Conservation (phyloP, 1,284 basidiomycete species). For the Irpex sp. region DNA sequence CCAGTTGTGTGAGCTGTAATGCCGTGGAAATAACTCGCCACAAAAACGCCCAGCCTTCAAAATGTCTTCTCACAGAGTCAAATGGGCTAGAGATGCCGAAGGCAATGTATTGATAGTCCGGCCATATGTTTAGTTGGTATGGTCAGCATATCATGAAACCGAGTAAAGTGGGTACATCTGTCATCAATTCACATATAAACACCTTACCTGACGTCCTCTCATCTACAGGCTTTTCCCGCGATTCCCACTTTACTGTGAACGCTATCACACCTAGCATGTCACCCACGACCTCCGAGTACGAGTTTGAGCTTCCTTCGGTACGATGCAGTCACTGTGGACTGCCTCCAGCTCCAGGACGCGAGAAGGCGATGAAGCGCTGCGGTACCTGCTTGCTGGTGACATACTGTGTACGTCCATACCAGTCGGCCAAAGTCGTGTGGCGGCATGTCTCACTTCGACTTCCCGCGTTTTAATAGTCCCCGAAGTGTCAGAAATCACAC, state of each 20-base stretch:
- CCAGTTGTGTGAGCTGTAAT: neutral
- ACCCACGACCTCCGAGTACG: neutral
- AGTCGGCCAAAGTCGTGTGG: neutral
- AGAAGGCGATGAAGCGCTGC: constrained; percentile 6
- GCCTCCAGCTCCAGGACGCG: neutral
- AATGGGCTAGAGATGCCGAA: neutral
- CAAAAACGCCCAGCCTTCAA: neutral
- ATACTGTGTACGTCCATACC: constrained; percentile 3
- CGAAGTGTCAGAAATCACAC: constrained; percentile 5
- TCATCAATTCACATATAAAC: neutral
- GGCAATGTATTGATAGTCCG: neutral
- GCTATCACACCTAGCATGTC: neutral
- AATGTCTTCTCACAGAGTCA: neutral
- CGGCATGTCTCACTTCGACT: neutral
- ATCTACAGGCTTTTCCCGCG: neutral
- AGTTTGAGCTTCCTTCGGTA: neutral
- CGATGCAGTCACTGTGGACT: constrained; percentile 7
- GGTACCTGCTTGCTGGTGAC: constrained; percentile 2
- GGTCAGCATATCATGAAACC: neutral
- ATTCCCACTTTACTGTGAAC: neutral
- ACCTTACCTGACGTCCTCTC: neutral
- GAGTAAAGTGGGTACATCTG: neutral
- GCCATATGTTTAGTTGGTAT: neutral
- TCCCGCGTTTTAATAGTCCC: neutral
- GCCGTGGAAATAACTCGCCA: neutral